phyloP scores from a whole-genome alignment of 371 early-diverging fungal genomes.

The Rhizopus arrhizus region DNA sequence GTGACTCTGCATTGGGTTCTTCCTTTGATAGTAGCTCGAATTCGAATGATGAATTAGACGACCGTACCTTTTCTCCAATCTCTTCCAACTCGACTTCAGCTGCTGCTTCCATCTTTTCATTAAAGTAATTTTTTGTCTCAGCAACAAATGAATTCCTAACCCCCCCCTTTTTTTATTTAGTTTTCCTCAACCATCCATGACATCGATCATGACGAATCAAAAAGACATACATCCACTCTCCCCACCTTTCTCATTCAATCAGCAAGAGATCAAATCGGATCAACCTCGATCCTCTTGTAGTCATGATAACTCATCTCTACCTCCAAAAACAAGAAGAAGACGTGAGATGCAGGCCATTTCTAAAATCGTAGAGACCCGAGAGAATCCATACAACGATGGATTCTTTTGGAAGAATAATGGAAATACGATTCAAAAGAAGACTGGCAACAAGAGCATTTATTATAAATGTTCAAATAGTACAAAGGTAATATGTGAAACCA shows the following conservation, averaged over 20 bases:
- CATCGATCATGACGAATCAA: neutral
- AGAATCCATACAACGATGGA: slow-evolving; percentile 51
- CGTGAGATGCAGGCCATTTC: slow-evolving; percentile 65
- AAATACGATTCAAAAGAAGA: slow-evolving; percentile 59
- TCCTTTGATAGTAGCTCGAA: slow-evolving; percentile 33
- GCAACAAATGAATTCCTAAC: no score
- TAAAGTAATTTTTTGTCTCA: neutral
- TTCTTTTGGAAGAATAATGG: slow-evolving; percentile 65
- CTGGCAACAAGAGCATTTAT: slow-evolving; percentile 58
- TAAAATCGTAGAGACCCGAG: slow-evolving; percentile 57
- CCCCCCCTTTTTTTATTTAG: no score
- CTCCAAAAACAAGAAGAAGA: slow-evolving; percentile 32
- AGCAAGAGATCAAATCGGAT: neutral
- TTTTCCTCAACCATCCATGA: no score
- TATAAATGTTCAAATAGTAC: slow-evolving; percentile 55
- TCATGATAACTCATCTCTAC: neutral
- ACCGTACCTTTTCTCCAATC: neutral
- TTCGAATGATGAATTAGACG: slow-evolving; percentile 21
- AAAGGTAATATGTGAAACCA: slow-evolving; percentile 30
- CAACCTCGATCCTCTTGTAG: neutral
- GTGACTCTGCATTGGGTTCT: slow-evolving; percentile 31
- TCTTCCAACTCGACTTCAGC: neutral
- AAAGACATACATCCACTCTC: neutral
- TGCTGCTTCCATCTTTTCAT: neutral
- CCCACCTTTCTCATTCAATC: neutral